Percentiles rank a stretch among this genome's conserved stretches.
phyloP scores from a whole-genome alignment of 2,329 filamentous ascomycete genomes.

The Fusarium bactridioides region DNA sequence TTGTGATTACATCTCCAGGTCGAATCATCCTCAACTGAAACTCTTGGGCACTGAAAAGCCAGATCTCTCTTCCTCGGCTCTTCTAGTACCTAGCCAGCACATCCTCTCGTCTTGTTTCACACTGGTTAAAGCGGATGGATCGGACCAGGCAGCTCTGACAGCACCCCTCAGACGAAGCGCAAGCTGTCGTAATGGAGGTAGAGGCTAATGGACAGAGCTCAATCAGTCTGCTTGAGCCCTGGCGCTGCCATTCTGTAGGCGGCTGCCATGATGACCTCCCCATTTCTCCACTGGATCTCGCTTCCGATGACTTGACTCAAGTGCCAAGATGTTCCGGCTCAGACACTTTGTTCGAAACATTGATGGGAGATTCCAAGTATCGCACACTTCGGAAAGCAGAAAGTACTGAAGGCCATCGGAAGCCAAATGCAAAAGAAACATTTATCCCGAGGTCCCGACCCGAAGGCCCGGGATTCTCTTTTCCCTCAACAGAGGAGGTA shows the following conservation, averaged over 20 bases:
- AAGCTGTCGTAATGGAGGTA: slow-evolving; percentile 41
- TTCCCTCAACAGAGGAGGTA: slow-evolving; percentile 12
- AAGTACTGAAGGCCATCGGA: neutral
- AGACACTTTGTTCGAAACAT: slow-evolving; percentile 32
- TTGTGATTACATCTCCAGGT: slow-evolving; percentile 2
- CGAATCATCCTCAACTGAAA: slow-evolving; percentile 6
- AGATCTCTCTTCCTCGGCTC: neutral
- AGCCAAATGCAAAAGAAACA: neutral
- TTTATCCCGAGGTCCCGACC: neutral
- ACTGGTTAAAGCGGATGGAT: slow-evolving; percentile 35
- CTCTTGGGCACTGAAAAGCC: neutral
- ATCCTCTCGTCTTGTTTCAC: neutral
- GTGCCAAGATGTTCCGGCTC: slow-evolving; percentile 35
- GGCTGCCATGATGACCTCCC: slow-evolving; percentile 36
- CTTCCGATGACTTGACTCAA: slow-evolving; percentile 25
- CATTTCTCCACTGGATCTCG: slow-evolving; percentile 27
- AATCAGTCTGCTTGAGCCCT: slow-evolving; percentile 37
- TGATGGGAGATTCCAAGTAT: slow-evolving; percentile 24
- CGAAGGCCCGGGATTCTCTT: slow-evolving; percentile 18
- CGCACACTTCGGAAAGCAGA: neutral
- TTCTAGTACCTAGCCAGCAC: neutral
- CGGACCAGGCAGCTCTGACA: slow-evolving; percentile 29
- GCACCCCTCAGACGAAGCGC: slow-evolving; percentile 31
- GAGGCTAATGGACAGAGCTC: slow-evolving; percentile 37
- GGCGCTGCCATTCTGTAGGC: slow-evolving; percentile 29